phyloP scores from a whole-genome alignment of 345 rosid species.

The Adansonia digitata region DNA sequence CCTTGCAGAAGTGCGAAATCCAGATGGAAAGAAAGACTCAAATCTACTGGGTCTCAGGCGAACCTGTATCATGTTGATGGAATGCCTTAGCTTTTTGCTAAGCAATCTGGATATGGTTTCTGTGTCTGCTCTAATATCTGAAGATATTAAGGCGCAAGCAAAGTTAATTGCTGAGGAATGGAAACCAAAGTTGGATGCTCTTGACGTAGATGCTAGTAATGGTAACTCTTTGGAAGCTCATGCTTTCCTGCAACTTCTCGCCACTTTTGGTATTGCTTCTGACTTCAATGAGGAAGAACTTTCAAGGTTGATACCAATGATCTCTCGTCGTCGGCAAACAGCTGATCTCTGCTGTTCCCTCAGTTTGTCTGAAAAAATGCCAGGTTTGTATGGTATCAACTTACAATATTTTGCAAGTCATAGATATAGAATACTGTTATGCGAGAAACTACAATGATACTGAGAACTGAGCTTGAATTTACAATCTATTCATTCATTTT shows the following conservation, averaged over 20 bases:
- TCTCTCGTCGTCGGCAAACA: conserved; percentile 97
- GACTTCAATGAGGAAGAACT: neutral
- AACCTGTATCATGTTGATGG: conserved; percentile 99
- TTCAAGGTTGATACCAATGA: conserved; percentile 78
- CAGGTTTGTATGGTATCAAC: conserved; percentile 50
- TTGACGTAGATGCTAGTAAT: conserved; percentile 33
- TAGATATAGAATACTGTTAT: neutral
- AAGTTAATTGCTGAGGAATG: neutral
- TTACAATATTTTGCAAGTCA: neutral
- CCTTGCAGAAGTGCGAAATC: conserved; percentile 49
- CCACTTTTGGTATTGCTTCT: neutral
- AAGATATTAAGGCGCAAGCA: neutral
- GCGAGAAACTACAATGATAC: neutral
- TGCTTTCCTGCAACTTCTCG: neutral
- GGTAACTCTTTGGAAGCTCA: neutral
- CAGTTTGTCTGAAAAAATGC: conserved; percentile 85
- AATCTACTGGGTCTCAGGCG: conserved; percentile 86
- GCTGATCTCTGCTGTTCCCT: conserved; percentile 84
- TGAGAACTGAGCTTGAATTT: neutral
- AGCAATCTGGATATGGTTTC: conserved; percentile 37
- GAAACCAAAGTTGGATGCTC: conserved; percentile 36
- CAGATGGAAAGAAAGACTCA: conserved; percentile 88
- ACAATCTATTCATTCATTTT: neutral
- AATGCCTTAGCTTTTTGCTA: conserved; percentile 82
- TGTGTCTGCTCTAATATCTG: conserved; percentile 17